Base-by-base conservation (phyloP, 805 yeast species). In the Yamadazyma paraphyllophila region DNA sequence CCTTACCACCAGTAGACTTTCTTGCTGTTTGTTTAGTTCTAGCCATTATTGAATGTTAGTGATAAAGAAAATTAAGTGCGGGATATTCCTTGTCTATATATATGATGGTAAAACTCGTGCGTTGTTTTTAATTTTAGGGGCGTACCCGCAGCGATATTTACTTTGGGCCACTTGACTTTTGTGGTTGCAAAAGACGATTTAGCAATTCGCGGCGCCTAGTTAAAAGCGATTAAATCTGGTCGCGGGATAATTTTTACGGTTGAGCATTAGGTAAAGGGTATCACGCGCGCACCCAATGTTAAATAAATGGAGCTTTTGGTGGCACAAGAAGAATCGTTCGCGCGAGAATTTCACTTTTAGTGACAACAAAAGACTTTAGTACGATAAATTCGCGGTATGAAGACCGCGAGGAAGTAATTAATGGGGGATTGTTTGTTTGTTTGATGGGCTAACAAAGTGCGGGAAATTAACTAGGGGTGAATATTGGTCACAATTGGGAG, bases 1-100 rank as follows among this genome's bases (percentile, higher is more conserved):
- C 77, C 61, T 71, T 71, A 64, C 77, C 77, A 66, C 77, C 77
- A 52, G 77, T 71, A 49, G 76, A 71, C 61, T 71, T 71, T 71
- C 77, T 71, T 48, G 77, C 77, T 45, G 77, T 71, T 69, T 71
- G 77, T 57, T 71, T 71, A 47, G 77, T 71, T 71, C 77, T 71
- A 58, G 77, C 77, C 77, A 71, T 71, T 46, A 45, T 58, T 50
- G 52, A 48, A 32, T 40, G 16, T n/a, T 11, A 42, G 26, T 20
- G 30, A 41, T 20, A 25, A 35, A 31, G 14, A 30, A 39, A 30
- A 32, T 15, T 32, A 12, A 5, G 9, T 32, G 25, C 35, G 36
- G 39, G 37, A 26, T 32, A 13, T 40, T 24, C 16, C 8, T 16
- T 10, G 35, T 8, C 17, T 34, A 35, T 36, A 31, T 30, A 36